Evolutionary conservation across 371 early-diverging fungal genomes (phyloP).

Genomic region (Entomophthora muscae): DNA sequence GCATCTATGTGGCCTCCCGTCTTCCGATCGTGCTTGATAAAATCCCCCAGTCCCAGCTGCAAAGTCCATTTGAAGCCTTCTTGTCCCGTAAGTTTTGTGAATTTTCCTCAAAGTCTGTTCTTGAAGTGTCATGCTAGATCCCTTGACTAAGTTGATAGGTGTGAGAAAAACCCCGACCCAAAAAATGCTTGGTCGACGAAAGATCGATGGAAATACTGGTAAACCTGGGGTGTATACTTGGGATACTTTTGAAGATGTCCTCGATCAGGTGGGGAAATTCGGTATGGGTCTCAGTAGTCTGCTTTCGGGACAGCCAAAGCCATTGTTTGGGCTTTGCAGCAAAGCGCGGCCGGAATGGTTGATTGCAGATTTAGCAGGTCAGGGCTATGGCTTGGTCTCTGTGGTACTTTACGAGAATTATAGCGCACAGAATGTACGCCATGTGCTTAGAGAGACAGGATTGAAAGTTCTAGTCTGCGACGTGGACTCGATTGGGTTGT

Average conservation of each 20-base stretch:
- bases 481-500: neutral
- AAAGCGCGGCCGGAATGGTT: slow-evolving; percentile 6
- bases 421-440: neutral
- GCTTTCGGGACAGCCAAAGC: neutral
- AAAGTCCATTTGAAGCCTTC: slow-evolving; percentile 1
- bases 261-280: neutral
- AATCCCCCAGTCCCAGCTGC: neutral
- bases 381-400: neutral
- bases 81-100: neutral
- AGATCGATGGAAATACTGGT: neutral
- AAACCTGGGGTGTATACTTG: neutral
- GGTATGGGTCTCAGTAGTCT: slow-evolving; percentile 3
- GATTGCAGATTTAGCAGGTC: slow-evolving; percentile 7
- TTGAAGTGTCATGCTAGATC: no score
- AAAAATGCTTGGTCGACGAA: neutral
- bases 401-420: slow-evolving; percentile 4
- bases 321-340: slow-evolving; percentile 1
- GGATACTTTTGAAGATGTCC: neutral
- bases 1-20: slow-evolving; percentile 1
- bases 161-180: neutral
- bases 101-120: neutral
- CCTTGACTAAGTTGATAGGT: neutral
- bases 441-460: neutral
- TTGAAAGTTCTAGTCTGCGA: neutral
- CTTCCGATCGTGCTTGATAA: neutral